Percentiles rank a stretch among this genome's conserved stretches.
phyloP scores from a whole-genome alignment of 2,329 filamentous ascomycete genomes.

The Pyrenophora tritici-repentis region DNA sequence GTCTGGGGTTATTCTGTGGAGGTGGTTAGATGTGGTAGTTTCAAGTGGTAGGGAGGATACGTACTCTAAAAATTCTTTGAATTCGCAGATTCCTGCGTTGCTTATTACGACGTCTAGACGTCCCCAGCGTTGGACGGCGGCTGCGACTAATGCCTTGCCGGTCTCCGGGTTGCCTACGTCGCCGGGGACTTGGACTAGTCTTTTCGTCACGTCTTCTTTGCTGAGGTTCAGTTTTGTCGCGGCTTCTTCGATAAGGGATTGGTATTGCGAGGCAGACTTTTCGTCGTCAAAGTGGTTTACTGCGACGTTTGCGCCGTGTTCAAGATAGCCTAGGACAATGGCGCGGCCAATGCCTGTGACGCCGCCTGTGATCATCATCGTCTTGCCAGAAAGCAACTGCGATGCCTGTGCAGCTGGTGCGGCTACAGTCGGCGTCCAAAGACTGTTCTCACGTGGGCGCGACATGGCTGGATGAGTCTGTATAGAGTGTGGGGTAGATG shows the following conservation, averaged over 20 bases:
- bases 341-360: constrained; percentile 86
- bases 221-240: constrained; percentile 16
- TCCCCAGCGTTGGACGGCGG: constrained; percentile 66
- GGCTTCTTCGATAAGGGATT: constrained; percentile 54
- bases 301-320: constrained; percentile 76
- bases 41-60: constrained; percentile 20
- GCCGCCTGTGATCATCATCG: constrained; percentile 84
- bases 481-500: constrained; percentile 8
- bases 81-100: constrained; percentile 88
- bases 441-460: constrained; percentile 16
- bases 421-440: constrained; percentile 7
- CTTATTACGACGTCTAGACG: constrained; percentile 72
- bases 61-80: constrained; percentile 80
- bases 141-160: constrained; percentile 68
- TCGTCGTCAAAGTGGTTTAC: constrained; percentile 75
- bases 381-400: constrained; percentile 71
- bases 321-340: constrained; percentile 78
- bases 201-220: constrained; percentile 41
- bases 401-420: constrained; percentile 17
- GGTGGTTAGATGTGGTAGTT: background rate
- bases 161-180: constrained; percentile 79
- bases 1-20: constrained; percentile 64
- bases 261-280: constrained; percentile 55
- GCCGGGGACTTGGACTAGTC: constrained; percentile 70
- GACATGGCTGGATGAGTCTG: constrained; percentile 6